phyloP scores from a whole-genome alignment of 2,329 filamentous ascomycete genomes.

The Drechslera avenae region DNA sequence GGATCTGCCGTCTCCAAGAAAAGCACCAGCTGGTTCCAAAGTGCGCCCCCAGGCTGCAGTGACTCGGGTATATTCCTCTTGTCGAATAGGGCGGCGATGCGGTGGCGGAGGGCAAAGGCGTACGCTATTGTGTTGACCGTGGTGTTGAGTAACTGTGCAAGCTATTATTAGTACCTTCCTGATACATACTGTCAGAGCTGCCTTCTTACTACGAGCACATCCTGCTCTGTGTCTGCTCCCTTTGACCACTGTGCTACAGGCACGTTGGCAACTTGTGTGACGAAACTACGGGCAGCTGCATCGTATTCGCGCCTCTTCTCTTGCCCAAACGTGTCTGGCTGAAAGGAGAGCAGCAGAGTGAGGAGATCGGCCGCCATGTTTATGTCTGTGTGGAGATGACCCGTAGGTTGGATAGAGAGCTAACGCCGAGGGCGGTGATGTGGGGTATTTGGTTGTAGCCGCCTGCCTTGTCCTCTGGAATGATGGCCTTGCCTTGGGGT shows the following conservation, averaged over 20 bases:
- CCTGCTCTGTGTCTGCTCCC: slow-evolving; percentile 46
- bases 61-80: slow-evolving; percentile 48
- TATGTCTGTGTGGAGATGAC: slow-evolving; percentile 6
- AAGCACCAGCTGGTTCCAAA: slow-evolving; percentile 57
- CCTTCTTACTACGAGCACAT: slow-evolving; percentile 47
- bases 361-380: slow-evolving; percentile 42
- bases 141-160: slow-evolving; percentile 60
- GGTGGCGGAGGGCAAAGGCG: slow-evolving; percentile 58
- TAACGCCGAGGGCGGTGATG: slow-evolving; percentile 21
- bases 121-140: slow-evolving; percentile 64
- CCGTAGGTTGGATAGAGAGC: slow-evolving; percentile 7
- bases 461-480: neutral
- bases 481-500: neutral
- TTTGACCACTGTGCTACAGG: slow-evolving; percentile 42
- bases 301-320: slow-evolving; percentile 49
- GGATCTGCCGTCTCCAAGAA: slow-evolving; percentile 59
- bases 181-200: neutral
- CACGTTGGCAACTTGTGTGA: slow-evolving; percentile 44
- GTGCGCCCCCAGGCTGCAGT: slow-evolving; percentile 50
- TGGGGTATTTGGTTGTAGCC: slow-evolving; percentile 20
- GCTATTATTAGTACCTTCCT: slow-evolving; percentile 15
- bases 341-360: slow-evolving; percentile 41
- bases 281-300: slow-evolving; percentile 40
- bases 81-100: slow-evolving; percentile 49
- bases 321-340: slow-evolving; percentile 38